Percentiles rank a stretch among this genome's conserved stretches.
Conservation (phyloP, 495 filamentous ascomycete species). For the Acidomyces sp. region DNA sequence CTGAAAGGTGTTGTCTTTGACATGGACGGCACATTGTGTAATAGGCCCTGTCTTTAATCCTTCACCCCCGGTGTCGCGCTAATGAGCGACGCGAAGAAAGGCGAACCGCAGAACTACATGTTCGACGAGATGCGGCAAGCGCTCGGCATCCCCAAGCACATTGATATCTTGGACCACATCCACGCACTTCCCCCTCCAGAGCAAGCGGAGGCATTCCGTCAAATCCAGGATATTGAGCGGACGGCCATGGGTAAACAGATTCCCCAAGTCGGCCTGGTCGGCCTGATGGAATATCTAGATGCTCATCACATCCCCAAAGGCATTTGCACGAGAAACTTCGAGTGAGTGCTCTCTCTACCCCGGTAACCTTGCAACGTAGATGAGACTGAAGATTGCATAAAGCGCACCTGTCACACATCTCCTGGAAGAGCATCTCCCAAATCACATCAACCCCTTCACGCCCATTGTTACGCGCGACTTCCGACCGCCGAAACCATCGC, state of each 20-base stretch:
- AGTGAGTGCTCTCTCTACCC: conserved; percentile 33
- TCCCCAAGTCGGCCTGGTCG: conserved; percentile 62
- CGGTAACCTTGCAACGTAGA: conserved; percentile 30
- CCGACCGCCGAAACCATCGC: conserved; percentile 73
- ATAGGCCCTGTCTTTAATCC: not conserved
- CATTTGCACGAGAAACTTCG: conserved; percentile 92
- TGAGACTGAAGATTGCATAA: not conserved
- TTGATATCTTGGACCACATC: conserved; percentile 83
- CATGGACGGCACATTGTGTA: conserved; percentile 82
- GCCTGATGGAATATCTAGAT: conserved; percentile 71
- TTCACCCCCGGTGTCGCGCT: conserved; percentile 1
- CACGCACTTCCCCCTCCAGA: conserved; percentile 51
- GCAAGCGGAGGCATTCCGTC: conserved; percentile 51
- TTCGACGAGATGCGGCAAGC: conserved; percentile 32
- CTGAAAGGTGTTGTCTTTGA: conserved; percentile 84
- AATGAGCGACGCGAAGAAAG: conserved; percentile 19
- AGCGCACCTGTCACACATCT: conserved; percentile 57
- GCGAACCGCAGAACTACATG: conserved; percentile 90
- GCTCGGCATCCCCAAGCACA: conserved; percentile 50
- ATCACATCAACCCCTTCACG: conserved; percentile 42
- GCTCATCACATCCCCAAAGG: conserved; percentile 51
- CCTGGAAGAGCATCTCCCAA: conserved; percentile 55
- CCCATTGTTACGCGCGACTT: conserved; percentile 83
- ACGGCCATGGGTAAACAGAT: conserved; percentile 63
- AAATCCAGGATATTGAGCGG: conserved; percentile 67